phyloP scores from a whole-genome alignment of 1,139 yeast species.

The Pneumocystis carinii region DNA sequence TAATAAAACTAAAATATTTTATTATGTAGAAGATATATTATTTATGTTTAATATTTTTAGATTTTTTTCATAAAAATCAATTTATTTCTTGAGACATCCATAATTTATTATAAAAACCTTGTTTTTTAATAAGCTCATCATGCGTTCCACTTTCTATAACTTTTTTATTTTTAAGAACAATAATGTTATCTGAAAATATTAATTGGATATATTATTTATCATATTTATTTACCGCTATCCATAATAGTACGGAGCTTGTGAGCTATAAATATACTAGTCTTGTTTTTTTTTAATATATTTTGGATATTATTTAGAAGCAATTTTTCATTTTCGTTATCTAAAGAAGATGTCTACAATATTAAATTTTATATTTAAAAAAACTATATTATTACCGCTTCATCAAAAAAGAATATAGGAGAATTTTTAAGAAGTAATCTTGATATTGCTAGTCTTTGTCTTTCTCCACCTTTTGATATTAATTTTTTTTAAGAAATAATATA shows the following conservation, averaged over 20 bases:
- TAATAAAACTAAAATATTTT: neutral
- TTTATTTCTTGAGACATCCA: neutral
- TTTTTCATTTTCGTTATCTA: conserved; percentile 60
- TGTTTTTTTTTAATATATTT: conserved; percentile 46
- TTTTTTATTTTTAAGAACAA: conserved; percentile 60
- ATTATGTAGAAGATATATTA: neutral
- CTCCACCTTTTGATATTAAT: conserved; percentile 75
- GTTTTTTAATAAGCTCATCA: conserved; percentile 28
- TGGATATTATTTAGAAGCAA: conserved; percentile 43
- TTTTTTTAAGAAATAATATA: conserved; percentile 77
- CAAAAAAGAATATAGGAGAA: conserved; percentile 55
- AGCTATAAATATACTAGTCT: conserved; percentile 77
- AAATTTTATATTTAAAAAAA: neutral
- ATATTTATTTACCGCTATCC: conserved; percentile 65
- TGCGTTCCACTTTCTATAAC: conserved; percentile 56
- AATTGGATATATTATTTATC: conserved; percentile 39
- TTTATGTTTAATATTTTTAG: neutral
- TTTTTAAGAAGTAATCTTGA: conserved; percentile 72
- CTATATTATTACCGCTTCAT: conserved; percentile 45
- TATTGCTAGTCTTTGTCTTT: conserved; percentile 70
- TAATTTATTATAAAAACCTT: conserved; percentile 21
- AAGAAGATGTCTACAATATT: conserved; percentile 49
- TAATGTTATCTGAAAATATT: conserved; percentile 54
- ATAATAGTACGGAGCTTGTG: conserved; percentile 87
- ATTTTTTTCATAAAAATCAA: neutral